A percentile compares a stretch with the other conserved stretches of the same genome.
These are phyloP conservation scores for Lasiosphaeria miniovina DNA, from an alignment of 495 filamentous ascomycete genomes.

Conservation along the genomic window DNA sequence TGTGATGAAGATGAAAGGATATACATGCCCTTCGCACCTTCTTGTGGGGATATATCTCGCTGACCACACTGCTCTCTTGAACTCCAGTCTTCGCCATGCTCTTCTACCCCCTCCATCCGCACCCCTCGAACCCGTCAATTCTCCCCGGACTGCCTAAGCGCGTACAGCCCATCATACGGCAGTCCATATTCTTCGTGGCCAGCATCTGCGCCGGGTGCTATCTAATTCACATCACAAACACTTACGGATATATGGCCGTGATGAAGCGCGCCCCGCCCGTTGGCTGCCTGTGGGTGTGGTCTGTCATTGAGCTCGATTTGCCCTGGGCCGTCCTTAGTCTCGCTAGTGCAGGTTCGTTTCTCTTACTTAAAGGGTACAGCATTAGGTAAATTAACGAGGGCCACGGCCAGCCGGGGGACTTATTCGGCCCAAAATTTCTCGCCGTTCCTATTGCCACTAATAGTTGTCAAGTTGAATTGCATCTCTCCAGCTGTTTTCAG, in stretches of 20 bases:
- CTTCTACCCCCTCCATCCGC: conserved; percentile 58
- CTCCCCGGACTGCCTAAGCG: conserved; percentile 44
- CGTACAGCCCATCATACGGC: conserved; percentile 48
- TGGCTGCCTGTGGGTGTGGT: conserved; percentile 94
- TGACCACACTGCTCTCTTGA: conserved; percentile 6
- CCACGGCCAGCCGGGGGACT: too few species aligned
- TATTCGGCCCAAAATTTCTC: not conserved
- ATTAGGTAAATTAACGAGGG: conserved; percentile 21
- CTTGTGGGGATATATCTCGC: not conserved
- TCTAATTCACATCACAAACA: conserved; percentile 77
- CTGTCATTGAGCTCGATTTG: conserved; percentile 80
- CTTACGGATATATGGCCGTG: conserved; percentile 73
- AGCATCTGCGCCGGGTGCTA: conserved; percentile 64
- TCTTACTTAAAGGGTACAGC: conserved; percentile 70
- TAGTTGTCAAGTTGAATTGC: not conserved
- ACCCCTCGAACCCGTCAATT: conserved; percentile 39
- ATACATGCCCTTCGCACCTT: conserved; percentile 4
- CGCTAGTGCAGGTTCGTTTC: conserved; percentile 58
- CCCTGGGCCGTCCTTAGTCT: conserved; percentile 60
- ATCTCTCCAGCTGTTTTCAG: too few species aligned
- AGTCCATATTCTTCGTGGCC: conserved; percentile 58
- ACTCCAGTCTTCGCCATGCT: conserved; percentile 58
- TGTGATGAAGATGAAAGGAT: not conserved
- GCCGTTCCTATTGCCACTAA: not conserved
- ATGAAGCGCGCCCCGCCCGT: conserved; percentile 89